Conservation (phyloP, 2,329 filamentous ascomycete species). For the Stachybotrys chlorohalonatus region DNA sequence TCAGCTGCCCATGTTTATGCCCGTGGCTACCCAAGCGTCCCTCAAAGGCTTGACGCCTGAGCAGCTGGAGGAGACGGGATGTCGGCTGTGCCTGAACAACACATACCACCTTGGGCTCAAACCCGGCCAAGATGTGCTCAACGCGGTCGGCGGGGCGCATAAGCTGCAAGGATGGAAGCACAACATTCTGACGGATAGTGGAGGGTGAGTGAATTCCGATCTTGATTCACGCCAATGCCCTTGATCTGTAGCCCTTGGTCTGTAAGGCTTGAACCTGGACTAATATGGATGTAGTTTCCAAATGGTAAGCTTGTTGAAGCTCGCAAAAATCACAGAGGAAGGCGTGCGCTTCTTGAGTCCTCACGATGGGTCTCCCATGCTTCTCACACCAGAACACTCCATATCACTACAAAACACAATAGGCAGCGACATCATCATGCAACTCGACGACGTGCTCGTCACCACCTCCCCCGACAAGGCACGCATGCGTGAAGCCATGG, state of each 20-base stretch:
- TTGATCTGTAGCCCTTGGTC: too few species aligned
- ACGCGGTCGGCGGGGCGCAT: slow-evolving; percentile 84
- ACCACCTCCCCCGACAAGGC: slow-evolving; percentile 85
- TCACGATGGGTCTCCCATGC: slow-evolving; percentile 91
- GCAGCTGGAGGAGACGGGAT: slow-evolving; percentile 82
- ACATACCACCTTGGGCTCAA: slow-evolving; percentile 95
- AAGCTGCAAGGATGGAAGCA: slow-evolving; percentile 90
- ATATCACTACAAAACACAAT: slow-evolving; percentile 95
- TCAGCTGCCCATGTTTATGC: slow-evolving; percentile 93
- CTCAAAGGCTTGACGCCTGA: slow-evolving; percentile 90
- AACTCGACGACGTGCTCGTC: slow-evolving; percentile 94
- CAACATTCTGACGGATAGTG: slow-evolving; percentile 82
- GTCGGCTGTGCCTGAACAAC: slow-evolving; percentile 90
- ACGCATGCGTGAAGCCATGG: slow-evolving; percentile 91
- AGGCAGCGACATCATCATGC: slow-evolving; percentile 98
- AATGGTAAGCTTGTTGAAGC: slow-evolving; percentile 92
- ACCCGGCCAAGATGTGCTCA: slow-evolving; percentile 82
- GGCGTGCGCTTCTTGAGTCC: slow-evolving; percentile 94
- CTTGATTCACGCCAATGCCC: too few species aligned
- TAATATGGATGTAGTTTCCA: slow-evolving; percentile 60
- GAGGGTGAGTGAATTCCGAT: slow-evolving; percentile 41
- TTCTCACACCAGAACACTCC: slow-evolving; percentile 94
- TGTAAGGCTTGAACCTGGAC: background rate
- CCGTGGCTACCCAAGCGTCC: slow-evolving; percentile 92
- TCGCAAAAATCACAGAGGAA: slow-evolving; percentile 90